Evolutionary conservation across 768 basidiomycete genomes (phyloP).

Genomic region (Suillus placidus): DNA sequence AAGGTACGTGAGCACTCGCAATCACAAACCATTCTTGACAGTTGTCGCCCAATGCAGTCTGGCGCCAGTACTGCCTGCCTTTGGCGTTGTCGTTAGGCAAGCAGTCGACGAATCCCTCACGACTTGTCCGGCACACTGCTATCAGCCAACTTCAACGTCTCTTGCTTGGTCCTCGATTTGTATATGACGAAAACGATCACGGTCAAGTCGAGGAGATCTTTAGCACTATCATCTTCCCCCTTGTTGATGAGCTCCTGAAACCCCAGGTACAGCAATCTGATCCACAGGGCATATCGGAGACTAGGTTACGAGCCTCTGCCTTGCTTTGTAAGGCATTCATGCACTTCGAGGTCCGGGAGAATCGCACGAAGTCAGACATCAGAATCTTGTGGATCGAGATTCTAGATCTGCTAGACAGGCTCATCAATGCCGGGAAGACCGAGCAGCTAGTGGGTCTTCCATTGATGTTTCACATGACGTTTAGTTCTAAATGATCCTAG

Average conservation of each 20-base stretch:
- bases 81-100: slow-evolving; percentile 71
- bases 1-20: slow-evolving; percentile 22
- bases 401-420: slow-evolving; percentile 82
- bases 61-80: slow-evolving; percentile 78
- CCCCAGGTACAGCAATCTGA: slow-evolving; percentile 79
- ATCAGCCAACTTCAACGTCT: slow-evolving; percentile 83
- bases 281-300: slow-evolving; percentile 88
- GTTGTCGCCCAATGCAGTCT: slow-evolving; percentile 50
- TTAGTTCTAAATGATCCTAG: slow-evolving; percentile 42
- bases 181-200: slow-evolving; percentile 59
- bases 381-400: slow-evolving; percentile 86
- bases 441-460: slow-evolving; percentile 77
- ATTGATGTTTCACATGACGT: not conserved
- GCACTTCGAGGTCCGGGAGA: slow-evolving; percentile 83
- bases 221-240: slow-evolving; percentile 86
- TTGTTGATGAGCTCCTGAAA: slow-evolving; percentile 88
- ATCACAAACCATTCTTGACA: slow-evolving; percentile 9
- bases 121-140: slow-evolving; percentile 83
- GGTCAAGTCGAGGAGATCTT: slow-evolving; percentile 80
- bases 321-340: slow-evolving; percentile 95
- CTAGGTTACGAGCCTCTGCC: slow-evolving; percentile 83
- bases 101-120: slow-evolving; percentile 80
- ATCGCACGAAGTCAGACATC: slow-evolving; percentile 59
- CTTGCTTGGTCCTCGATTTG: slow-evolving; percentile 74
- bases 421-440: slow-evolving; percentile 83